Base-by-base conservation (phyloP, 1,139 yeast species). In the Diutina neorugosa region DNA sequence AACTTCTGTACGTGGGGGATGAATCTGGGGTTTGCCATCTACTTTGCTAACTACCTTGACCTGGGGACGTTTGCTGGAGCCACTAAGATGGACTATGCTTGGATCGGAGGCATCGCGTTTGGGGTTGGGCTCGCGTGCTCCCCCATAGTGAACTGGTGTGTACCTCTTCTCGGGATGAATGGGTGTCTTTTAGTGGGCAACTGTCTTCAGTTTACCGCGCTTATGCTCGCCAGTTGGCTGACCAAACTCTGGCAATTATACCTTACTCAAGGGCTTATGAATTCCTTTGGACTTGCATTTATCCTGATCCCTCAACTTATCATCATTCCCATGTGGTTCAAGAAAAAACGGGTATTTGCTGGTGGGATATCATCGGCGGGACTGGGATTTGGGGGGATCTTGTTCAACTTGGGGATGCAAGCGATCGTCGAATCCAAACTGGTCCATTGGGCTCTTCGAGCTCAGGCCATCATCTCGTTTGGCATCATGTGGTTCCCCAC, bases 321-420 rank as follows among this genome's bases (percentile, higher is more conserved):
- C 7, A 11, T 42, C 19, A 5, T 42, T 12, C 52, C 52, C 16
- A 42, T 40, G 63, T 81, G 51, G 51, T 49, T 49, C 20, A 37
- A 23, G 21, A 14, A 40, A n/a, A 49, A 40, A 40, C 65, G 74
- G 12, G 40, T 46, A 7, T 16, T 46, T 9, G 50, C 50, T 14
- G 50, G 37, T 18, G 84, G 86, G 3, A 58, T 83, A 1, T 77
- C 80, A 0, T 74, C 83, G 0, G 75, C 82, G 1, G 87, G 88
- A 0, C 74, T 85, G 1, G 82, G 86, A 8, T 65, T 76, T 6
- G 90, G 88, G 1, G 89, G 89, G 2, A 73, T 84, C 41, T 65
- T 68, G 58, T 78, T 67, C 56, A 70, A 66, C 54, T 60, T 70
- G 54, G 72, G 66, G n/a, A 69, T 70, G 72, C 71, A 70, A 55